phyloP scores from a whole-genome alignment of 495 filamentous ascomycete species.

The Talaromyces ruber region DNA sequence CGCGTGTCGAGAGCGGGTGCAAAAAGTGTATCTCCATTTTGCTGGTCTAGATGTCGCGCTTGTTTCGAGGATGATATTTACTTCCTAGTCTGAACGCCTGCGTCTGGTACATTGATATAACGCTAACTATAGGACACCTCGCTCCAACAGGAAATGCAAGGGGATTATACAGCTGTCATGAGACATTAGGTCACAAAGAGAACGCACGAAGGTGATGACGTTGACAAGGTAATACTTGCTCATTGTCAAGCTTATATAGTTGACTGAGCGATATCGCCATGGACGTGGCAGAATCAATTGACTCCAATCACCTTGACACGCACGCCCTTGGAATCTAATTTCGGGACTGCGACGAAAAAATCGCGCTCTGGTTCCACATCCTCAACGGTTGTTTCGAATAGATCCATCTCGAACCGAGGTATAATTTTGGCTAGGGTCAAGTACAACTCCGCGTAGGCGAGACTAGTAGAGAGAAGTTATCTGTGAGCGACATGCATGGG shows the following conservation, averaged over 20 bases:
- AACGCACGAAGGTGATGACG: not conserved
- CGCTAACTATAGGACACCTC: not conserved
- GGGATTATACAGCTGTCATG: not conserved
- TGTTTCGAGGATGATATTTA: not conserved
- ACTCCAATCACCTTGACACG: conserved; percentile 11
- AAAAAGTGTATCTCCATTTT: too few relatives aligned
- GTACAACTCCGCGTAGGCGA: conserved; percentile 26
- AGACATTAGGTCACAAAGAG: not conserved
- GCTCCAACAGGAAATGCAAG: not conserved
- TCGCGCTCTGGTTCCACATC: conserved; percentile 29
- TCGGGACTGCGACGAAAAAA: conserved; percentile 24
- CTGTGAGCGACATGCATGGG: not conserved
- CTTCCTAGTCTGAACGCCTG: not conserved
- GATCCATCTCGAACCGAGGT: conserved; percentile 16
- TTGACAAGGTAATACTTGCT: not conserved
- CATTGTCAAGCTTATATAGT: not conserved
- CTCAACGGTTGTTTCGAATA: conserved; percentile 27
- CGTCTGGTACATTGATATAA: not conserved
- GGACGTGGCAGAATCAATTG: not conserved
- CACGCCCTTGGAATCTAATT: conserved; percentile 24
- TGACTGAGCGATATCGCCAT: not conserved
- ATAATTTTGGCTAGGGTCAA: conserved; percentile 22
- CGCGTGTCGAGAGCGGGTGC: too few relatives aligned
- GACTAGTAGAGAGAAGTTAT: conserved; percentile 7
- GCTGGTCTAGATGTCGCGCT: not conserved